phyloP scores from a whole-genome alignment of 2,329 filamentous ascomycete genomes.

The Ascochyta lentis region DNA sequence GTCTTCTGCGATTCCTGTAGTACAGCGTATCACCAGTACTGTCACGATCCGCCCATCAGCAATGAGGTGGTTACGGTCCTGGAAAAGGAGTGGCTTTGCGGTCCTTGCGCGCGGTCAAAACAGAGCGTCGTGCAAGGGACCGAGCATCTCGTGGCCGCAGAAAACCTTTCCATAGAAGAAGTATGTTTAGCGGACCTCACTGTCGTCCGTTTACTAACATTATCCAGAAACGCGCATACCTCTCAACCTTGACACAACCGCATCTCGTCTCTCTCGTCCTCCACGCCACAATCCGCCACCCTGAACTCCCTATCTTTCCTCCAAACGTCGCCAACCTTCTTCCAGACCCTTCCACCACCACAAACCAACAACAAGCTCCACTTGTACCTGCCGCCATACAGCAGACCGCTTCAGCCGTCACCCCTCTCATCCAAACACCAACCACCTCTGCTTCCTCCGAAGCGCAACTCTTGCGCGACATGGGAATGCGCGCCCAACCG shows the following conservation, averaged over 20 bases:
- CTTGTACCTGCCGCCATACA: slow-evolving; percentile 19
- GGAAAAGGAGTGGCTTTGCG: slow-evolving; percentile 75
- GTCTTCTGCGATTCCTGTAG: slow-evolving; percentile 88
- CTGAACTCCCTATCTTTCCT: slow-evolving; percentile 71
- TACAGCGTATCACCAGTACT: slow-evolving; percentile 79
- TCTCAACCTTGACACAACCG: slow-evolving; percentile 65
- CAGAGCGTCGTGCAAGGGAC: slow-evolving; percentile 42
- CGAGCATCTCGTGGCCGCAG: slow-evolving; percentile 48
- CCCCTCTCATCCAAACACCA: slow-evolving; percentile 29
- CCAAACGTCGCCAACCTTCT: slow-evolving; percentile 41
- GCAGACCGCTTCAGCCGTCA: slow-evolving; percentile 42
- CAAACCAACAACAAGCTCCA: slow-evolving; percentile 23
- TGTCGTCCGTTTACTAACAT: neutral
- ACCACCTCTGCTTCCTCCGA: slow-evolving; percentile 39
- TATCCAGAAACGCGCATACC: slow-evolving; percentile 66
- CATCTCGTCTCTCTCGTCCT: slow-evolving; percentile 71
- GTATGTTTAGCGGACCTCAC: slow-evolving; percentile 37
- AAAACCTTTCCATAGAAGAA: slow-evolving; percentile 51
- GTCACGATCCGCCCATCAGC: slow-evolving; percentile 77
- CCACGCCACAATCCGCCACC: slow-evolving; percentile 65
- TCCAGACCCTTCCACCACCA: slow-evolving; percentile 20
- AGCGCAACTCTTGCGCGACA: slow-evolving; percentile 43
- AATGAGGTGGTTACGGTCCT: slow-evolving; percentile 71
- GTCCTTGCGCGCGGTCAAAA: slow-evolving; percentile 58
- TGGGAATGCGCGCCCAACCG: slow-evolving; percentile 17